Conservation (phyloP, 129 eudicot species). For the Ambrosia artemisiifolia region DNA sequence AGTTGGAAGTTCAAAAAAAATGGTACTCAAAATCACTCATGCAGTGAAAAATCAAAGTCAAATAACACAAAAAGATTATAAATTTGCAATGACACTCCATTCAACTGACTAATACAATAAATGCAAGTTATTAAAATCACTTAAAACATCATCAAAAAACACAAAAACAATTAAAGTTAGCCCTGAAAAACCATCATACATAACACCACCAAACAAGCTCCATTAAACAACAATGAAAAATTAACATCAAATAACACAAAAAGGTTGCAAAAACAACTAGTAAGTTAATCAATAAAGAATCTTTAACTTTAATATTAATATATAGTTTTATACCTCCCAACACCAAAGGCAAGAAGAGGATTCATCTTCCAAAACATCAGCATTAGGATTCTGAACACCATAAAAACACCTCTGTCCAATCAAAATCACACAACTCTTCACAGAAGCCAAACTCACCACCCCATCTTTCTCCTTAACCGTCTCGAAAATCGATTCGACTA, state of each 20-base stretch:
- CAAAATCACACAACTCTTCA: constrained; percentile 65
- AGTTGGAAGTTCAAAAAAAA: no score
- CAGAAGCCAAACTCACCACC: constrained; percentile 45
- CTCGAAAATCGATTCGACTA: constrained; percentile 67
- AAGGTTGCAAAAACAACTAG: no score
- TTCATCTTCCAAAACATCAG: constrained; percentile 91
- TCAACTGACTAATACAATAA: constrained; percentile 1
- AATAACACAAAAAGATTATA: constrained; percentile 3
- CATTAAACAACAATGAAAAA: no score
- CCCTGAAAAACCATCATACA: no score
- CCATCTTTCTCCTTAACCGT: constrained; percentile 41
- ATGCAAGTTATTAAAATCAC: background rate
- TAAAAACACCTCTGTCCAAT: constrained; percentile 70
- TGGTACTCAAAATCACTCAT: background rate
- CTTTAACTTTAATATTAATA: no score
- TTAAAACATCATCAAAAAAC: no score
- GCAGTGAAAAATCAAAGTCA: background rate
- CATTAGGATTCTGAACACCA: constrained; percentile 59
- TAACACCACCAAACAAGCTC: no score
- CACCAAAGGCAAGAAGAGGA: constrained; percentile 76
- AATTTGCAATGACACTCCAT: background rate
- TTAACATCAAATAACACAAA: no score
- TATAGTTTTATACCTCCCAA: constrained; percentile 99
- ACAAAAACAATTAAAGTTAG: no score
- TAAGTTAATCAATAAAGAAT: no score